Conservation (phyloP, 2,329 filamentous ascomycete species). For the Purpureocillium lavendulum region DNA sequence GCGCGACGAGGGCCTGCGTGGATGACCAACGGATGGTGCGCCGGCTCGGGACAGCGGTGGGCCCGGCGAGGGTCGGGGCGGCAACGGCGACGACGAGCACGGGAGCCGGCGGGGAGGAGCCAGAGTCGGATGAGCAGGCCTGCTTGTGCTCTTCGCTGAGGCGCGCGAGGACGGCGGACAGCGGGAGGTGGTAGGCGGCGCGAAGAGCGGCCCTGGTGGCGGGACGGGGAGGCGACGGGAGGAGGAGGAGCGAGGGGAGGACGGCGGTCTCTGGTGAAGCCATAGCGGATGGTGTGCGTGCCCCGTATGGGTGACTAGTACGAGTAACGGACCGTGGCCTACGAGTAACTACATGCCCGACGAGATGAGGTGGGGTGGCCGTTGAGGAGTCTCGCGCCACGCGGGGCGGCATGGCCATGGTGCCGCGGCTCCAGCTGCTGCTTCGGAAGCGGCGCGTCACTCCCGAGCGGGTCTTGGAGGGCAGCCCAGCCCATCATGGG, state of each 20-base stretch:
- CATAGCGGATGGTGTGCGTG: no score
- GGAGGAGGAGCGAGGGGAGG: slow-evolving; percentile 44
- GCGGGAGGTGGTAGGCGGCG: slow-evolving; percentile 51
- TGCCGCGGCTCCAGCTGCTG: no score
- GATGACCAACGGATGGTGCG: slow-evolving; percentile 48
- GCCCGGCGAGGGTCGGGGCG: slow-evolving; percentile 50
- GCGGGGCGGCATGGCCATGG: no score
- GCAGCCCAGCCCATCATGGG: no score
- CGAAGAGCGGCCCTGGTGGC: slow-evolving; percentile 41
- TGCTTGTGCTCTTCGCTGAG: slow-evolving; percentile 26
- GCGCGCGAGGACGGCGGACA: slow-evolving; percentile 44
- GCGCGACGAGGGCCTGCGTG: slow-evolving; percentile 67
- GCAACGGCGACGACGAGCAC: slow-evolving; percentile 50
- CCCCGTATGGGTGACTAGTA: no score
- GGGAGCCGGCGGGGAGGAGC: slow-evolving; percentile 18
- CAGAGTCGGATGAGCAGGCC: slow-evolving; percentile 18
- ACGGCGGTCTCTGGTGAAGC: no score
- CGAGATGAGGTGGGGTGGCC: no score
- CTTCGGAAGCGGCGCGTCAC: no score
- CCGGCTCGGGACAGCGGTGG: slow-evolving; percentile 27
- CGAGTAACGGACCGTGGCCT: no score
- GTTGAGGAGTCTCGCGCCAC: no score
- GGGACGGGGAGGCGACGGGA: slow-evolving; percentile 54
- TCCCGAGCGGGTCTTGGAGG: no score
- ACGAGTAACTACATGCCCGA: no score